Evolutionary conservation across 2,329 filamentous ascomycete genomes (phyloP).

Genomic region (Fusarium marasasianum): DNA sequence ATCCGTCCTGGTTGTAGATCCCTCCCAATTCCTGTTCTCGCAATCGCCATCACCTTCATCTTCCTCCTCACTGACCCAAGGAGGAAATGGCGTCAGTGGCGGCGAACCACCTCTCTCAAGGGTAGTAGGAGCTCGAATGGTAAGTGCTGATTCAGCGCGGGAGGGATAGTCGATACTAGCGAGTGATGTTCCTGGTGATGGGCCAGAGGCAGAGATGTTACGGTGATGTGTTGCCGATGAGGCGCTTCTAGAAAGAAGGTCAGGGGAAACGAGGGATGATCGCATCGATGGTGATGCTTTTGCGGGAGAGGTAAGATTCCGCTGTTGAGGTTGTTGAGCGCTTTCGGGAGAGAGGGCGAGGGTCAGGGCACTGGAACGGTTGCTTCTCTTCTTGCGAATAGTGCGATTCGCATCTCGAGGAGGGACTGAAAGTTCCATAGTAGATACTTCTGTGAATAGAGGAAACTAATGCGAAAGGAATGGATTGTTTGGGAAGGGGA

Average conservation of each 20-base stretch:
- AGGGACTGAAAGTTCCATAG: constrained; percentile 23
- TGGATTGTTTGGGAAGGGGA: not conserved
- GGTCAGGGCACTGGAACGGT: constrained; percentile 12
- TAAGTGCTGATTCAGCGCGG: constrained; percentile 31
- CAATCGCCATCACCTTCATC: constrained; percentile 30
- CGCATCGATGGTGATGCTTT: not conserved
- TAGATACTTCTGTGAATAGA: not conserved
- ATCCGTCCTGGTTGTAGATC: not conserved
- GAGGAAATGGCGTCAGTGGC: constrained; percentile 44
- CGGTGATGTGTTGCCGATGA: constrained; percentile 7
- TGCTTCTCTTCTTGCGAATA: constrained; percentile 29
- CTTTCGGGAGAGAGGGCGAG: constrained; percentile 27
- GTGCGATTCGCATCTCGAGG: constrained; percentile 9
- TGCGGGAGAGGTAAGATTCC: constrained; percentile 18
- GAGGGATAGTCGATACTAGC: constrained; percentile 21
- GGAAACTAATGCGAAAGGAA: not conserved
- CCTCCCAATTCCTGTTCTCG: constrained; percentile 21
- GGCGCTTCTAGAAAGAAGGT: constrained; percentile 1
- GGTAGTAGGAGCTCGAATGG: constrained; percentile 23
- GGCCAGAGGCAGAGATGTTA: constrained; percentile 1
- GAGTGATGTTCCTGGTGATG: constrained; percentile 9
- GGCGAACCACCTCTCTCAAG: constrained; percentile 17
- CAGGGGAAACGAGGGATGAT: constrained; percentile 18
- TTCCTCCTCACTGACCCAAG: constrained; percentile 33
- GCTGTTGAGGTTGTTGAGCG: not conserved